Percentiles rank a stretch among this genome's conserved stretches.
phyloP scores from a whole-genome alignment of 1,284 basidiomycete genomes.

The Ustilago tritici region DNA sequence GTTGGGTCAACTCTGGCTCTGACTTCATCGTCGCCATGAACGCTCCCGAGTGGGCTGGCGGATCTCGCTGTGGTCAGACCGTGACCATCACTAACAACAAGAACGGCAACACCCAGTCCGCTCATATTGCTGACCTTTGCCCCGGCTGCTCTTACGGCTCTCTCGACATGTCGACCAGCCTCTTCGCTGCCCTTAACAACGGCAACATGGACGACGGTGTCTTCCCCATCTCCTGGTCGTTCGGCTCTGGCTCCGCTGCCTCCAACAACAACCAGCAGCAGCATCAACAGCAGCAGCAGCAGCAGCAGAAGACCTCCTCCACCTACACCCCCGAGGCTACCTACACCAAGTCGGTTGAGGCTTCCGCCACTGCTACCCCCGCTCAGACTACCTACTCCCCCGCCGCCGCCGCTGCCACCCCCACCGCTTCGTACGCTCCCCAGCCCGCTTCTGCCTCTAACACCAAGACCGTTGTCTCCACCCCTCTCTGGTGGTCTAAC shows the following conservation, averaged over 20 bases:
- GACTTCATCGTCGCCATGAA: slow-evolving; percentile 66
- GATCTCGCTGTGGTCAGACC: slow-evolving; percentile 73
- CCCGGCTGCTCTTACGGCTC: slow-evolving; percentile 78
- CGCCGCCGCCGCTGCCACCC: slow-evolving; percentile 24
- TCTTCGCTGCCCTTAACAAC: slow-evolving; percentile 74
- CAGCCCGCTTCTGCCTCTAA: slow-evolving; percentile 43
- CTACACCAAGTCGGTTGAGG: slow-evolving; percentile 17
- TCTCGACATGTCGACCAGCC: slow-evolving; percentile 81
- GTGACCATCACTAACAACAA: slow-evolving; percentile 76
- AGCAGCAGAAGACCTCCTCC: slow-evolving; percentile 34
- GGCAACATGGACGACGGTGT: slow-evolving; percentile 63
- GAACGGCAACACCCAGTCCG: slow-evolving; percentile 76
- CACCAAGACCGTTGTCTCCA: slow-evolving; percentile 46
- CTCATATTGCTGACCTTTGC: slow-evolving; percentile 79
- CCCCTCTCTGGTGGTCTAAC: slow-evolving; percentile 52
- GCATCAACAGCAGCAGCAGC: slow-evolving; percentile 35
- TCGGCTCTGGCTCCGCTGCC: slow-evolving; percentile 40
- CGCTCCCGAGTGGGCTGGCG: slow-evolving; percentile 57
- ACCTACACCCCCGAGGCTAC: slow-evolving; percentile 30
- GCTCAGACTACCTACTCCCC: slow-evolving; percentile 15
- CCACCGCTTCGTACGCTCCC: slow-evolving; percentile 27
- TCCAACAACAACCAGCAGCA: slow-evolving; percentile 48
- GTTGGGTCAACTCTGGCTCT: slow-evolving; percentile 54
- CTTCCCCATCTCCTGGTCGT: slow-evolving; percentile 65
- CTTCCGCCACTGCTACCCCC: slow-evolving; percentile 27